A percentile compares a stretch with the other conserved stretches of the same genome.
Evolutionary conservation across 768 basidiomycete species (phyloP).

Genomic region (Phylloporus sp.): DNA sequence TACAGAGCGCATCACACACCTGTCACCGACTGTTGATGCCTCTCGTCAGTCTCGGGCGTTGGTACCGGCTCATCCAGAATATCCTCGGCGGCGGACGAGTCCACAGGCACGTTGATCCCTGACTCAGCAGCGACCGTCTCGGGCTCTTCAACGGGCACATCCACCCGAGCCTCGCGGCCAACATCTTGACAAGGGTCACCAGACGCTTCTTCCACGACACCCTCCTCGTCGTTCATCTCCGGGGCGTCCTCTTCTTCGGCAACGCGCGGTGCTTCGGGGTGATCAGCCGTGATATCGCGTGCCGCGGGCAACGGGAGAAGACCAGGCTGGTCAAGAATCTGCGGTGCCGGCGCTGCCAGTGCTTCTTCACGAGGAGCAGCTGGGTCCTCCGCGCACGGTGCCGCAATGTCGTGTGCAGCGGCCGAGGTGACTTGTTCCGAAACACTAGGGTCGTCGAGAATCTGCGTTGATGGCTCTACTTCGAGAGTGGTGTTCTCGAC

Average conservation of each 20-base stretch:
- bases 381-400: no score
- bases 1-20: no score
- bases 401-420: background rate
- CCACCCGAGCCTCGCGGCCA: no score
- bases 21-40: background rate
- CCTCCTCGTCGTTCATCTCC: conserved; percentile 1
- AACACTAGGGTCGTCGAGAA: background rate
- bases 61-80: no score
- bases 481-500: no score
- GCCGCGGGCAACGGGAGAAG: no score
- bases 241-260: background rate
- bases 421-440: conserved; percentile 6
- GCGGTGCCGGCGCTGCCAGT: no score
- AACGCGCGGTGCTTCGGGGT: background rate
- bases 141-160: background rate
- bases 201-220: no score
- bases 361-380: no score
- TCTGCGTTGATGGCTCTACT: conserved; percentile 8
- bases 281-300: background rate
- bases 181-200: no score
- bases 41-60: background rate
- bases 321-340: no score
- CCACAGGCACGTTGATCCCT: background rate
- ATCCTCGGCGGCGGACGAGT: background rate
- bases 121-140: background rate